A percentile compares a stretch with the other conserved stretches of the same genome.
Conservation (phyloP, 371 early-diverging fungal species). For the Coemansia sp. region DNA sequence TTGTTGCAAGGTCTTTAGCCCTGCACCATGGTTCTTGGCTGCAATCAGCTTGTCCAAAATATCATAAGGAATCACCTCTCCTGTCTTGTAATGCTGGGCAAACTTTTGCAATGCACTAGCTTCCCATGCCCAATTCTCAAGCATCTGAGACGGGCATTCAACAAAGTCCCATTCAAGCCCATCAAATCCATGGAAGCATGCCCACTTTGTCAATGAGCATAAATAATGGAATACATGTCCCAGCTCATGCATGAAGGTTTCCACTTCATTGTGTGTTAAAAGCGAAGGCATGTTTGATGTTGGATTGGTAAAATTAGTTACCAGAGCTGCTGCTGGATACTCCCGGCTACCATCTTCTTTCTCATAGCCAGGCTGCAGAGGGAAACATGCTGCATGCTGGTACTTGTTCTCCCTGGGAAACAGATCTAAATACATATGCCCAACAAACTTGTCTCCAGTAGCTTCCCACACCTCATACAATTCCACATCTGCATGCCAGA, state of each 20-base stretch:
- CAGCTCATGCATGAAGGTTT: constrained; percentile 75
- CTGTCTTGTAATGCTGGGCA: constrained; percentile 67
- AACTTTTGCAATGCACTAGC: constrained; percentile 65
- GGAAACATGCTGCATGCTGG: constrained; percentile 19
- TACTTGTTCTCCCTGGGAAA: constrained; percentile 73
- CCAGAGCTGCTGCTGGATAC: background rate
- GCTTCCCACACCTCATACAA: constrained; percentile 62
- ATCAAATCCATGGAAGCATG: constrained; percentile 72
- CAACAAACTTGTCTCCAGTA: constrained; percentile 57
- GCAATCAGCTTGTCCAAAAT: constrained; percentile 57
- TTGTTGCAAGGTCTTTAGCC: background rate
- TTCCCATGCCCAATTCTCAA: constrained; percentile 86
- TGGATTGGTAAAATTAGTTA: background rate
- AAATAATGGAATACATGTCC: constrained; percentile 67
- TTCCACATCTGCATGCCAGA: constrained; percentile 16
- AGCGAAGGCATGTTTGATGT: constrained; percentile 31
- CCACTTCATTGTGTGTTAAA: constrained; percentile 79
- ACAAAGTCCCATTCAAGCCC: constrained; percentile 80
- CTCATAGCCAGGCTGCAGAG: background rate
- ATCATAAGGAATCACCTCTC: constrained; percentile 69
- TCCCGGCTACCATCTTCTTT: background rate
- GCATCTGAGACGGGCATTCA: constrained; percentile 86
- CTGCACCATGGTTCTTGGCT: background rate
- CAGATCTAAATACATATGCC: constrained; percentile 75
- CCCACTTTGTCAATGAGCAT: constrained; percentile 68